Base-by-base conservation (phyloP, 305 asterid genomes). In the Fraxinus floribunda region DNA sequence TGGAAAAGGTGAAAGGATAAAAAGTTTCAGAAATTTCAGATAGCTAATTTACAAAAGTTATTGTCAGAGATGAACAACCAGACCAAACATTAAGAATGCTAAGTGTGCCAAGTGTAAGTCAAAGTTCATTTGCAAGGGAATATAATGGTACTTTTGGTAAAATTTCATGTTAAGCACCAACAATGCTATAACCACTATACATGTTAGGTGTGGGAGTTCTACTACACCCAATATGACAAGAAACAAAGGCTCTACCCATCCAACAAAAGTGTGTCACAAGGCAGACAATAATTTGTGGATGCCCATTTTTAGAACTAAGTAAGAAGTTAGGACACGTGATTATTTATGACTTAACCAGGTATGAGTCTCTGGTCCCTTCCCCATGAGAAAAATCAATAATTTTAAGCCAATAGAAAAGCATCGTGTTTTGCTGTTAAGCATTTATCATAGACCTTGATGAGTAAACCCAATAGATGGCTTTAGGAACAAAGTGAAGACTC, bases 1-100 rank as follows among this genome's bases (percentile, higher is more conserved):
- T 77, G 24, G 84, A 44, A 39, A 78, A 57, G 1, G 16, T 22
- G 55, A 82, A 81, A 49, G 72, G 38, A 10, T 20, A 52, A 52
- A 44, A 77, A 39, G 79, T 78, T 64, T 76, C 70, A 85, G 70
- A 83, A 29, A 76, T 36, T 66, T 34, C n/a, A 7, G 41, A 34
- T 7, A 52, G 79, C 83, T 62, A 8, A 34, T 64, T 22, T 30
- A 66, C 55, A 52, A 34, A 77, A 34, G 72, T 18, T 2, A 62
- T 29, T 46, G 46, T 66, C 11, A 76, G 78, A 83, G 64, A 11
- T n/a, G 66, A 75, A 60, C 77, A 74, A 78, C 36, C 32, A 62
- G 34, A 22, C 13, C 3, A 6, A 49, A 64, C 7, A 66, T 26
- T 66, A 10, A 55, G 57, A 75, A 44, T 24, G 46, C n/a, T 30